phyloP scores from a whole-genome alignment of 192 early-diverging fungal genomes.

The Borealophlyctis nickersoniae region DNA sequence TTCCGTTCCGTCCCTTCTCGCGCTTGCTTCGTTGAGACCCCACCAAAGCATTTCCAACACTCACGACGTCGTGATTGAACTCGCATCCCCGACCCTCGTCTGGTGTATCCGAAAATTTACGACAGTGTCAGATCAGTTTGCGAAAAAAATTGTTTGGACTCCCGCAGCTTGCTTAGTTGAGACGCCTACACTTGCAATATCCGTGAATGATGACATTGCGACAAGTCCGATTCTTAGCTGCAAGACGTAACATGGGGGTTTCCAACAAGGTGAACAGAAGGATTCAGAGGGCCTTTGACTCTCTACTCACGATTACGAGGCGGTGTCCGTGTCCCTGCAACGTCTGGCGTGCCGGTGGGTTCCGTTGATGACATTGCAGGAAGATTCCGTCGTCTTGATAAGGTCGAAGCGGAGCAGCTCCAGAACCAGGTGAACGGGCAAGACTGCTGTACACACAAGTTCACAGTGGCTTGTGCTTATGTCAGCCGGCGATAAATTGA shows the following conservation, averaged over 20 bases:
- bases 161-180: too few species aligned
- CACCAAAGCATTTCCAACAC: background rate
- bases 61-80: constrained; percentile 74
- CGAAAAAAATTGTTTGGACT: too few species aligned
- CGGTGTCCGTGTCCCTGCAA: background rate
- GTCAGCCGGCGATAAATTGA: too few species aligned
- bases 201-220: constrained; percentile 66
- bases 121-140: too few species aligned
- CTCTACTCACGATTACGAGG: background rate
- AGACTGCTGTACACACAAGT: too few species aligned
- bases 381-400: too few species aligned
- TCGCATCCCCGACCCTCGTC: constrained; percentile 78
- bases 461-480: too few species aligned
- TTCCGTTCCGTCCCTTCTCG: background rate
- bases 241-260: too few species aligned
- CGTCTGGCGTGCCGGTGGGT: background rate
- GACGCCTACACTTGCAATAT: constrained; percentile 82
- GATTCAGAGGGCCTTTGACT: background rate
- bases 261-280: background rate
- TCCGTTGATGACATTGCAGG: too few species aligned
- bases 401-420: too few species aligned
- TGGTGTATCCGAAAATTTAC: too few species aligned
- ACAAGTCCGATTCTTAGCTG: constrained; percentile 4
- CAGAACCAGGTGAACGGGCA: too few species aligned
- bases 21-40: background rate